These are phyloP conservation scores for Sporothrix sp. DNA, from an alignment of 2,329 filamentous ascomycete genomes.

Conservation along the genomic window DNA sequence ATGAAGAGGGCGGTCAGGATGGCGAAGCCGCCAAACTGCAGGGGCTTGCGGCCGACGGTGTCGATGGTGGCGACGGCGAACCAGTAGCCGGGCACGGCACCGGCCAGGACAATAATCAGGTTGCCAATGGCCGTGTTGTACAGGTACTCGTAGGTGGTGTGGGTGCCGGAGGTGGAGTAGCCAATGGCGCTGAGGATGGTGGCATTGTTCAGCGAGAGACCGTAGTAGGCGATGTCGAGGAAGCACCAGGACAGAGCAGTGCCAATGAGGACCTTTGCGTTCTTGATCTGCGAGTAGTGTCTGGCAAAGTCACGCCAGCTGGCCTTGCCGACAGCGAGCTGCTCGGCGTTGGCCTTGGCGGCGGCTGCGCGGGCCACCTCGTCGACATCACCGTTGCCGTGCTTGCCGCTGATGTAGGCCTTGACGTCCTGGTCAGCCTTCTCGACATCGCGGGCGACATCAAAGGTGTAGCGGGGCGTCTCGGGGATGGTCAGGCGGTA, in stretches of 20 bases:
- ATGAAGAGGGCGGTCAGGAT: conserved; percentile 53
- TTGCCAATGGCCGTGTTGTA: conserved; percentile 71
- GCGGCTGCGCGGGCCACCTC: conserved; percentile 53
- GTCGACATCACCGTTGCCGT: conserved; percentile 50
- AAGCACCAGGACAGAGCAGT: conserved; percentile 80
- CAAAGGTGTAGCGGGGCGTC: conserved; percentile 81
- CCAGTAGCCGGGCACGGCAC: conserved; percentile 78
- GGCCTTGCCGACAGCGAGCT: conserved; percentile 58
- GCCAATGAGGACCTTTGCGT: conserved; percentile 50
- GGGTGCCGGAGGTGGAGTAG: conserved; percentile 45
- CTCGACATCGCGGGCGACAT: conserved; percentile 64
- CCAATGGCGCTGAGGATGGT: conserved; percentile 63
- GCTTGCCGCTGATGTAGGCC: conserved; percentile 60
- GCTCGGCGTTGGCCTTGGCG: conserved; percentile 41
- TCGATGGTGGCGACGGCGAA: conserved; percentile 61
- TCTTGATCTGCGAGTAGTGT: conserved; percentile 63
- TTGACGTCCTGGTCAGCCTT: conserved; percentile 64
- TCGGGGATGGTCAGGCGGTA: conserved; percentile 73
- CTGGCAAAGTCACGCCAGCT: conserved; percentile 60
- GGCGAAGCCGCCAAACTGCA: conserved; percentile 56
- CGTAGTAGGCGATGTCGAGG: conserved; percentile 53
- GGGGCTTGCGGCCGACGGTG: conserved; percentile 65
- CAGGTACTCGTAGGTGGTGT: conserved; percentile 56
- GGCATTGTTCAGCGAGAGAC: conserved; percentile 66
- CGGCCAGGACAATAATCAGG: conserved; percentile 67